A percentile compares a stretch with the other conserved stretches of the same genome.
These are phyloP conservation scores for Neonectria hederae DNA, from an alignment of 2,329 filamentous ascomycete species.

Conservation along the genomic window DNA sequence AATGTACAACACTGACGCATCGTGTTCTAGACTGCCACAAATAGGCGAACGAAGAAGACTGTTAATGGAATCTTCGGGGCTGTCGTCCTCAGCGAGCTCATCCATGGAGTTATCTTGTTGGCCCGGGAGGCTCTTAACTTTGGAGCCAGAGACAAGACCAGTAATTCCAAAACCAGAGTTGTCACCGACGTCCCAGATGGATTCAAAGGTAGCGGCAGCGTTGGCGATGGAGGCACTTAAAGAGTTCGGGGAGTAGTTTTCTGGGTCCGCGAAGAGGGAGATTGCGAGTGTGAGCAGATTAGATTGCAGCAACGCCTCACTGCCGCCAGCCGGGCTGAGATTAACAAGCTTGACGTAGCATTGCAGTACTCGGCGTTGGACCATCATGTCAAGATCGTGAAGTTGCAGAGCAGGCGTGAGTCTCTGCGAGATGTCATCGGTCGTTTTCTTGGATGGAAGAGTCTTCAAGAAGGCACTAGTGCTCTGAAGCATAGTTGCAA, in stretches of 20 bases:
- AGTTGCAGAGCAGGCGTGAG: conserved; percentile 87
- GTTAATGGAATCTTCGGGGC: conserved; percentile 73
- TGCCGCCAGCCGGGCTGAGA: conserved; percentile 83
- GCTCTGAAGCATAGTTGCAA: conserved; percentile 94
- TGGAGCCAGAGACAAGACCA: conserved; percentile 81
- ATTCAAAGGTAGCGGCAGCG: conserved; percentile 89
- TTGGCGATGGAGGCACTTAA: conserved; percentile 92
- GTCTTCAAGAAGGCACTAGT: conserved; percentile 90
- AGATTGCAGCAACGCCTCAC: conserved; percentile 87
- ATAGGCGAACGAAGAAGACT: conserved; percentile 73
- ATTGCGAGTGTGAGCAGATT: conserved; percentile 91
- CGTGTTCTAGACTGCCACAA: conserved; percentile 86
- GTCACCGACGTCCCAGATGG: conserved; percentile 93
- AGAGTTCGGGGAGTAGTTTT: conserved; percentile 85
- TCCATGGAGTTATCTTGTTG: conserved; percentile 66
- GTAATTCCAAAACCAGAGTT: conserved; percentile 96
- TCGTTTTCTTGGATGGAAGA: conserved; percentile 82
- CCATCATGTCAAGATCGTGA: conserved; percentile 91
- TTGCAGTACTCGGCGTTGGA: conserved; percentile 89
- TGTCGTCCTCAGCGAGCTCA: conserved; percentile 60
- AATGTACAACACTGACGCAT: conserved; percentile 83
- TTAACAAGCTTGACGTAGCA: conserved; percentile 94
- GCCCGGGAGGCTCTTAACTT: conserved; percentile 74
- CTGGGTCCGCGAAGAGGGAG: conserved; percentile 91
- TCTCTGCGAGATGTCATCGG: conserved; percentile 86